Percentiles rank a stretch among this genome's conserved stretches.
phyloP scores from a whole-genome alignment of 192 early-diverging fungal species.

The Thamnidium elegans region DNA sequence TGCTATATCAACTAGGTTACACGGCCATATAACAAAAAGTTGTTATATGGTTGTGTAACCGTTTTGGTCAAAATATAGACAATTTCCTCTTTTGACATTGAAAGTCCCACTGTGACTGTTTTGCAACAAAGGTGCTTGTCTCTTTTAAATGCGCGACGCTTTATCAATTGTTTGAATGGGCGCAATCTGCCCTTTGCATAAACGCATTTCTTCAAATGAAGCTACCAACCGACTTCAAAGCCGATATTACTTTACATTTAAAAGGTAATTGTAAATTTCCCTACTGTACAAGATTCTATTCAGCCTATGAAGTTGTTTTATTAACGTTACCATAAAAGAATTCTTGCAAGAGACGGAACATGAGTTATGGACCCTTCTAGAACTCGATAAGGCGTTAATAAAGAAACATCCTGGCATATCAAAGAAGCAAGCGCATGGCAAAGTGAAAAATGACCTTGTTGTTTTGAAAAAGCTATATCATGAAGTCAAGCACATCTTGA shows the following conservation, averaged over 20 bases:
- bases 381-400: conserved; percentile 5
- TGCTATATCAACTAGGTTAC: no score
- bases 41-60: no score
- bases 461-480: no score
- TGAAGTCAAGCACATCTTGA: no score
- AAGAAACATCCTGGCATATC: neutral
- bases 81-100: no score
- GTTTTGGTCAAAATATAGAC: no score
- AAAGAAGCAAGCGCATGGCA: no score
- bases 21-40: no score
- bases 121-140: no score
- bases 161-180: conserved; percentile 5
- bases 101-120: no score
- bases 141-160: no score
- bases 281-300: conserved; percentile 6
- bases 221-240: conserved; percentile 2
- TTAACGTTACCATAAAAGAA: conserved; percentile 8
- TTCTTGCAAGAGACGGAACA: conserved; percentile 8
- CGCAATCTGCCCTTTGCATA: conserved; percentile 6
- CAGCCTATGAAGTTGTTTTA: conserved; percentile 9
- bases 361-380: conserved; percentile 7
- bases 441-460: no score
- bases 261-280: conserved; percentile 3
- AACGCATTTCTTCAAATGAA: conserved; percentile 9
- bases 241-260: conserved; percentile 6